Conservation (phyloP, 2,329 filamentous ascomycete species). For the Chrysoporthe cubensis region DNA sequence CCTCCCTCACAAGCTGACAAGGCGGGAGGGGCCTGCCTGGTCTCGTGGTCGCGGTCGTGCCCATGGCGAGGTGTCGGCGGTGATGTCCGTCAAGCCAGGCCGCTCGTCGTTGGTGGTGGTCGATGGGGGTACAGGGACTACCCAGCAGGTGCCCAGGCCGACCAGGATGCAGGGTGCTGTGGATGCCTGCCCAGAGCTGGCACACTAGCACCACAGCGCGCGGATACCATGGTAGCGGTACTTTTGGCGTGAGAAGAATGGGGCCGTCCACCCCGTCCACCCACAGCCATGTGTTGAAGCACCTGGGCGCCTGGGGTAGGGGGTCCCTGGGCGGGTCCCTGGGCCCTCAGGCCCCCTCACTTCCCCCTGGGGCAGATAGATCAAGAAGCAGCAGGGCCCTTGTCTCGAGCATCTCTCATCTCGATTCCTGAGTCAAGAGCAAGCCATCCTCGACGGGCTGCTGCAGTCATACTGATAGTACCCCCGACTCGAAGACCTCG, state of each 20-base stretch:
- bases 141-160: neutral
- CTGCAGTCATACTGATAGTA: neutral
- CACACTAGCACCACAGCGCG: neutral
- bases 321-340: neutral
- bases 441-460: neutral
- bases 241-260: neutral
- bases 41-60: neutral
- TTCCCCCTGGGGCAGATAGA: neutral
- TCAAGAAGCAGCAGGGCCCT: neutral
- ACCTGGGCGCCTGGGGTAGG: neutral
- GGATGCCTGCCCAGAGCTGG: neutral
- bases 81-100: neutral
- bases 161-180: neutral
- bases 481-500: neutral
- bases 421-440: neutral
- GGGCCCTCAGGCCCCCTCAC: neutral
- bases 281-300: neutral
- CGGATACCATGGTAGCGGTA: neutral
- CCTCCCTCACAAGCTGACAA: neutral
- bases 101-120: neutral
- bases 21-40: neutral
- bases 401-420: neutral
- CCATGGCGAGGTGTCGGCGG: neutral
- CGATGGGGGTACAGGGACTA: neutral
- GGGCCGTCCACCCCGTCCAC: neutral